These are phyloP conservation scores for Camellia sinensis DNA, from an alignment of 148 eudicot species.

Conservation along the genomic window DNA sequence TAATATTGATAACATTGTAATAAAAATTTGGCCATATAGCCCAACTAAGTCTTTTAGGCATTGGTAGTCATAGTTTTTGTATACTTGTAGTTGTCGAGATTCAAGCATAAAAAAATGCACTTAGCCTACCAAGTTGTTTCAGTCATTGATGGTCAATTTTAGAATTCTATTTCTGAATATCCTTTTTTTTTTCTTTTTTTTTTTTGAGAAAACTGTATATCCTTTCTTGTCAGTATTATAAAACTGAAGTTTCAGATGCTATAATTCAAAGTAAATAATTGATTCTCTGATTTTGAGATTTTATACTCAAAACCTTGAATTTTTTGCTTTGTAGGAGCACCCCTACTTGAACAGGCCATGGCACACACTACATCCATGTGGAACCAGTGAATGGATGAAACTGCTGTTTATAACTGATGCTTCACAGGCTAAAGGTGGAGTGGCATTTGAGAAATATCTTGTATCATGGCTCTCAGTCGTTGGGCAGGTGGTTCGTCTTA, in stretches of 20 bases:
- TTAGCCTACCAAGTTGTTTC: background rate
- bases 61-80: conserved; percentile 3
- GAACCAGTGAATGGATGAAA: conserved; percentile 86
- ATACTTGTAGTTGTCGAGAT: background rate
- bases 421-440: conserved; percentile 21
- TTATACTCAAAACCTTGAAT: background rate
- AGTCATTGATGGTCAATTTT: background rate
- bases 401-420: conserved; percentile 38
- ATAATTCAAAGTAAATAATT: background rate
- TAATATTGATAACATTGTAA: background rate
- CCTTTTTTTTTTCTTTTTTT: too few species aligned
- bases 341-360: conserved; percentile 86
- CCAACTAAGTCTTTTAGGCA: background rate
- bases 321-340: conserved; percentile 60
- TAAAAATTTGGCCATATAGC: background rate
- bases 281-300: background rate
- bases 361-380: conserved; percentile 90
- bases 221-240: background rate
- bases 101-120: background rate
- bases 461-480: conserved; percentile 83
- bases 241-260: background rate
- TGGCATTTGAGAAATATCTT: conserved; percentile 44
- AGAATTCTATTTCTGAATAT: background rate
- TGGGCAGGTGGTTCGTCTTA: conserved; percentile 81
- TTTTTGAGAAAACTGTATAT: background rate